Evolutionary conservation across 257 asterid species (phyloP).

Genomic region (Forsythia suspensa): DNA sequence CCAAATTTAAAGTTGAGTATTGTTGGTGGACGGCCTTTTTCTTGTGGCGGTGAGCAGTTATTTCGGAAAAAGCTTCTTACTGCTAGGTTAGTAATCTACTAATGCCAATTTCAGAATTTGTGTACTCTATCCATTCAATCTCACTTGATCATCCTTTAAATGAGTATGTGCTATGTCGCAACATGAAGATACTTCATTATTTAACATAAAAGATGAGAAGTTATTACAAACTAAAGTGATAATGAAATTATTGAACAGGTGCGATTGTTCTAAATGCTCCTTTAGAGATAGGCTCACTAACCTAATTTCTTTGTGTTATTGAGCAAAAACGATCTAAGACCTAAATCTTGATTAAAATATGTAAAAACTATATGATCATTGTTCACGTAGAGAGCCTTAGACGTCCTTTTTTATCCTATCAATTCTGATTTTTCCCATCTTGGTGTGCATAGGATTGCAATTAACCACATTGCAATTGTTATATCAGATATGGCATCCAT

Average conservation of each 20-base stretch:
- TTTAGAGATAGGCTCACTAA: not conserved
- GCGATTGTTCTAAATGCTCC: not conserved
- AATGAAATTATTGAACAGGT: not conserved
- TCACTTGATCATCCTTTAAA: not conserved
- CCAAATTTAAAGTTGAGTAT: slow-evolving; percentile 66
- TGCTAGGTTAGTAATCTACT: slow-evolving; percentile 54
- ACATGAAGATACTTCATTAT: not conserved
- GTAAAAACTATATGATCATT: not conserved
- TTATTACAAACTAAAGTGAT: not conserved
- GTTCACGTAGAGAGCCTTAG: not conserved
- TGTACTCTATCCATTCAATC: not conserved
- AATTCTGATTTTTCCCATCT: not conserved
- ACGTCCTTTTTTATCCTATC: not conserved
- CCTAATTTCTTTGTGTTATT: not conserved
- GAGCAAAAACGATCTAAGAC: not conserved
- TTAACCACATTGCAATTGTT: slow-evolving; percentile 18
- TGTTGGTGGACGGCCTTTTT: slow-evolving; percentile 97
- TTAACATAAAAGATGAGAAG: not conserved
- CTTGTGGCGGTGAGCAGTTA: slow-evolving; percentile 71
- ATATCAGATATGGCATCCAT: slow-evolving; percentile 61
- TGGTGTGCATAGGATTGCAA: slow-evolving; percentile 13
- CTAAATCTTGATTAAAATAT: not conserved
- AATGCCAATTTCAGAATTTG: not conserved
- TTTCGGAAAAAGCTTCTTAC: slow-evolving; percentile 63
- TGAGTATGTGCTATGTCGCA: not conserved